Percentiles rank a stretch among this genome's conserved stretches.
These are phyloP conservation scores for Coprinopsis marcescibilis DNA, from an alignment of 768 basidiomycete genomes.

Conservation along the genomic window DNA sequence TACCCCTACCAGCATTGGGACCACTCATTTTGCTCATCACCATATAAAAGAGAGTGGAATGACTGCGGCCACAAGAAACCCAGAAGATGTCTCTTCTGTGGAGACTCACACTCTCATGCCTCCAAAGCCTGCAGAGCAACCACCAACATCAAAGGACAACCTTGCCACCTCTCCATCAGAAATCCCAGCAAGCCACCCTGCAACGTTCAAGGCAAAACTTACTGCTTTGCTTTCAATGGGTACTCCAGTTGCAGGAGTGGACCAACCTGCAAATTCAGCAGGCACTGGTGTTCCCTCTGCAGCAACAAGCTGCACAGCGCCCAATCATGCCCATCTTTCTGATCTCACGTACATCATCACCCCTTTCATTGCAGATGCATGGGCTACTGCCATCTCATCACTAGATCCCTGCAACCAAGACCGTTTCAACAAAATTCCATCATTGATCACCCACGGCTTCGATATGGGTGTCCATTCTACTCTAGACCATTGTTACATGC, in stretches of 20 bases:
- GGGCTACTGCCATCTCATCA: constrained; percentile 10
- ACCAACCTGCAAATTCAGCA: not conserved
- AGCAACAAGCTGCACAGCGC: too few relatives aligned
- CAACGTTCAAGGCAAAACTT: constrained; percentile 7
- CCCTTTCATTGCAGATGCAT: constrained; percentile 17
- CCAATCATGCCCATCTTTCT: constrained; percentile 12
- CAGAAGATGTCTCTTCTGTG: constrained; percentile 17
- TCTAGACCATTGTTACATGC: constrained; percentile 11
- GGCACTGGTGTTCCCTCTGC: constrained; percentile 18
- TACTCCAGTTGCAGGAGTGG: constrained; percentile 7
- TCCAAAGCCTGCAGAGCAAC: constrained; percentile 5
- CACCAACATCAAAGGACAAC: constrained; percentile 5
- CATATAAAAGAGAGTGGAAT: not conserved
- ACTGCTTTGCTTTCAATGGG: constrained; percentile 16
- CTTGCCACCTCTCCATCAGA: constrained; percentile 3
- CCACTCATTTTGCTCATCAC: not conserved
- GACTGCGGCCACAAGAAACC: not conserved
- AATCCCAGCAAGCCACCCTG: not conserved
- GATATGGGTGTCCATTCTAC: constrained; percentile 16
- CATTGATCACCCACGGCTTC: constrained; percentile 18
- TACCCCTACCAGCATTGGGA: not conserved
- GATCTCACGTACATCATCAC: constrained; percentile 19
- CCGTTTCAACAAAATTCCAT: constrained; percentile 17
- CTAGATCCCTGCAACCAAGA: constrained; percentile 12
- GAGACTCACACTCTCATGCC: constrained; percentile 5